Conservation (phyloP, 164 flowering plant species). For the Platanus orientalis region DNA sequence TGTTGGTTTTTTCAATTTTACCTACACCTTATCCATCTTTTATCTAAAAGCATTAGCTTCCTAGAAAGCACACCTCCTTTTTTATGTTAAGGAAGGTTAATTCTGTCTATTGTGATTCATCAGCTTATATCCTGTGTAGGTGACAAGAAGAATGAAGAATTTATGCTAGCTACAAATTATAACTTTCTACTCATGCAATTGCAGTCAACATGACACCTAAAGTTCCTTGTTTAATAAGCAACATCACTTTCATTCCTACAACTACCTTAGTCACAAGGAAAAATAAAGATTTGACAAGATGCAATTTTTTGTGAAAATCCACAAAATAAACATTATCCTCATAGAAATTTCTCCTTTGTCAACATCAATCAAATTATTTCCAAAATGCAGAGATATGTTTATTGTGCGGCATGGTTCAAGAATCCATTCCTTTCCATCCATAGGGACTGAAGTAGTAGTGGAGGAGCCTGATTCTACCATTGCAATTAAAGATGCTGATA, state of each 20-base stretch:
- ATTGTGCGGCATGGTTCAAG: slow-evolving; percentile 23
- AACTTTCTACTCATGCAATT: slow-evolving; percentile 3
- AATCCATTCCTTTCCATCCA: slow-evolving; percentile 36
- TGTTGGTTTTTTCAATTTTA: not conserved
- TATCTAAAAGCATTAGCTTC: not conserved
- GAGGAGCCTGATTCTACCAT: no score
- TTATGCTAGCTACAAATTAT: slow-evolving; percentile 13
- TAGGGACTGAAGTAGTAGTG: slow-evolving; percentile 53
- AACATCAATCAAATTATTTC: slow-evolving; percentile 43
- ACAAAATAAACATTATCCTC: slow-evolving; percentile 26
- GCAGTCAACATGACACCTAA: slow-evolving; percentile 60
- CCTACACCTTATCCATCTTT: not conserved
- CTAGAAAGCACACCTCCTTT: not conserved
- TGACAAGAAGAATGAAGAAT: slow-evolving; percentile 18
- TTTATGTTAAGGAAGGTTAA: not conserved
- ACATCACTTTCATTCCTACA: slow-evolving; percentile 43
- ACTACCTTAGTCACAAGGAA: slow-evolving; percentile 39
- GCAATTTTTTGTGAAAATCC: slow-evolving; percentile 27
- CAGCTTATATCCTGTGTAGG: slow-evolving; percentile 30
- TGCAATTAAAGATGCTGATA: slow-evolving; percentile 28
- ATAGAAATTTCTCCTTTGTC: slow-evolving; percentile 39
- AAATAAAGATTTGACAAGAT: slow-evolving; percentile 32
- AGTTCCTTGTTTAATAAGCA: slow-evolving; percentile 55
- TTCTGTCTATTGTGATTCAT: not conserved
- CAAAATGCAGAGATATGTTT: slow-evolving; percentile 24